A percentile compares a stretch with the other conserved stretches of the same genome.
phyloP scores from a whole-genome alignment of 345 rosid species.

The Camelina neglecta region DNA sequence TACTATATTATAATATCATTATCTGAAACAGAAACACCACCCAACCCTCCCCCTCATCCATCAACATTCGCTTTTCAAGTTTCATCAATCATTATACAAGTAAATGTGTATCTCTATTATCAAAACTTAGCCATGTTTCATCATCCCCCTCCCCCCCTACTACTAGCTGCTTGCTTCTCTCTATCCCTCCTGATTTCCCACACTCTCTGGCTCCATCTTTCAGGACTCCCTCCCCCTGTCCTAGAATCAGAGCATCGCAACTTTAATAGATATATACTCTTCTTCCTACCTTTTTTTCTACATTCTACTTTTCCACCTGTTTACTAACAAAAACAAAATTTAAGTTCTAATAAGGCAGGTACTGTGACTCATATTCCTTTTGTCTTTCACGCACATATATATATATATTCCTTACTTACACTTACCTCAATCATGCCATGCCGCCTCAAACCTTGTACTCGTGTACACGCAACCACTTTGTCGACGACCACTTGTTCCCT shows the following conservation, averaged over 20 bases:
- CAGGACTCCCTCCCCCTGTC: not conserved
- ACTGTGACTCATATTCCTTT: not conserved
- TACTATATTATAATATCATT: no score
- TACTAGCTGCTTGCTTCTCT: not conserved
- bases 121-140: slow-evolving; percentile 7
- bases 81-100: not conserved
- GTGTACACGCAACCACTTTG: slow-evolving; percentile 88
- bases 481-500: slow-evolving; percentile 98
- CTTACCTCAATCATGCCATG: slow-evolving; percentile 18
- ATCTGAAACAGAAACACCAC: slow-evolving; percentile 17
- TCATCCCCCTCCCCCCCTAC: not conserved
- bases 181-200: slow-evolving; percentile 2
- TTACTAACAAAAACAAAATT: no score
- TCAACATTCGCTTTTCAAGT: not conserved
- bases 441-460: slow-evolving; percentile 63
- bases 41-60: slow-evolving; percentile 34
- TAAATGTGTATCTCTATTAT: not conserved
- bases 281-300: no score
- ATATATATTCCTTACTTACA: slow-evolving; percentile 6
- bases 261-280: not conserved
- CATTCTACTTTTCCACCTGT: no score
- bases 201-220: not conserved
- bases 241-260: not conserved
- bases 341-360: not conserved
- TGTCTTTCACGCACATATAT: not conserved